Evolutionary conservation across 179 eudicot species (phyloP), one percentile per base, ranked within the genome.

Genomic region (Drosera spatulata): DNA sequence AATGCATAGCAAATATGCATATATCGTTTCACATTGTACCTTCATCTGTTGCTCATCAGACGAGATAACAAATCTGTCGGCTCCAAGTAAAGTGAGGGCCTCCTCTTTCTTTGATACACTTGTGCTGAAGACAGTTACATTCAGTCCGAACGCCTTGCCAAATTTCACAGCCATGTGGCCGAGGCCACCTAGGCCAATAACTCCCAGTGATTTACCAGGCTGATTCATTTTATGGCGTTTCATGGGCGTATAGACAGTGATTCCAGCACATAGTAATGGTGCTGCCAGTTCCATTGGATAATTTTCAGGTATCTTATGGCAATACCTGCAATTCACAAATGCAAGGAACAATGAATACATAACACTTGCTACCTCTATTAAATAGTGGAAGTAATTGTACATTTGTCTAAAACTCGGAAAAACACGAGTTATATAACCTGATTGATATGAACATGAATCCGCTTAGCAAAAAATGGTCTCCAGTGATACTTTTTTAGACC

Each of bases 81-180:
- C 97, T 48, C 83, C 86, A 9, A 90, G 83, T 52, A 74, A 56
- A 53, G 41, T 75, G 37, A 90, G 52, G 39, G 97, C 87, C 69
- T 87, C 97, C 37, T 87, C 86, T 77, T 73, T 85, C 81, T 90
- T 90, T 8, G 94, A 83, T 14, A 71, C 58, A 70, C 93, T 85
- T 14, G 95, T 90, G 85, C 97, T 90, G 60, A 90, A 83, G 55
- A 87, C 95, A 0, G 95, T 85, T 49, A 90, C 95, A 43, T 72
- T 74, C 61, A 90, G 66, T 44, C 97, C 96, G 58, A 87, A 90
- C 54, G 97, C 91, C 78, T 90, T 90, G 6, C 97, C 97, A 66
- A 90, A 85, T 66, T 81, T 73, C 15, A 90, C 96, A 8, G 94
- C 96, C 86, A 90, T 74, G 78, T 90, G 97, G 50, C 97, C 97